Evolutionary conservation across 352 stramenopile species (phyloP).

Genomic region (Globisporangium paroecandrum): DNA sequence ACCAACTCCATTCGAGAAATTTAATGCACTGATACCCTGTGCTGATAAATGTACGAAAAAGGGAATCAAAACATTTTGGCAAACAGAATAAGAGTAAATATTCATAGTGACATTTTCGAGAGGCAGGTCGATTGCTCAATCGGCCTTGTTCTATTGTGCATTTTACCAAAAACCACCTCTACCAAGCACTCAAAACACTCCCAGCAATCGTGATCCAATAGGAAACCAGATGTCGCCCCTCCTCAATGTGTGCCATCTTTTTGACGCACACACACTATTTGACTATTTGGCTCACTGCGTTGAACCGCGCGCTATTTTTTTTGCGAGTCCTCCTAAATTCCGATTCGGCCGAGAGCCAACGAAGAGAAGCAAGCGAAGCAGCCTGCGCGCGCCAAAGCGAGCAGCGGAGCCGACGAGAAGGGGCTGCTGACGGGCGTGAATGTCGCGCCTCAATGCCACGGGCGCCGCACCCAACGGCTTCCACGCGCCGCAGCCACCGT

Average conservation of each 20-base stretch:
- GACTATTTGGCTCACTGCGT: not conserved
- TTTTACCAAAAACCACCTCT: not conserved
- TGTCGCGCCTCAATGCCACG: not conserved
- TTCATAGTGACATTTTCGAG: not conserved
- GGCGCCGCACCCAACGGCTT: not conserved
- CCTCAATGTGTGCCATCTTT: not conserved
- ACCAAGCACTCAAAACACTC: not conserved
- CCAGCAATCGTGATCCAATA: not conserved
- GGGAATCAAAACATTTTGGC: not conserved
- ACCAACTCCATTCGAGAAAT: not conserved
- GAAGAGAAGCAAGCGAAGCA: not conserved
- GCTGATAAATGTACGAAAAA: not conserved
- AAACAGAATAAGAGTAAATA: not conserved
- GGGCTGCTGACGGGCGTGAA: not conserved
- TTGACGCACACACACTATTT: not conserved
- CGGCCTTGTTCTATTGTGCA: not conserved
- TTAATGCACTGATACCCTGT: not conserved
- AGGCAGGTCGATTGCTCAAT: not conserved
- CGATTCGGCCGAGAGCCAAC: not conserved
- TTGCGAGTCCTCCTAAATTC: not conserved
- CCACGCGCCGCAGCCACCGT: conserved; percentile 1
- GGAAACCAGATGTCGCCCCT: not conserved
- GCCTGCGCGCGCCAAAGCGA: not conserved
- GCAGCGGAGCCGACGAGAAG: not conserved
- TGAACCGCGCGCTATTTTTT: not conserved